Evolutionary conservation across 306 rosid genomes (phyloP), one percentile per base, ranked within the genome.

Genomic region (Vicia villosa): DNA sequence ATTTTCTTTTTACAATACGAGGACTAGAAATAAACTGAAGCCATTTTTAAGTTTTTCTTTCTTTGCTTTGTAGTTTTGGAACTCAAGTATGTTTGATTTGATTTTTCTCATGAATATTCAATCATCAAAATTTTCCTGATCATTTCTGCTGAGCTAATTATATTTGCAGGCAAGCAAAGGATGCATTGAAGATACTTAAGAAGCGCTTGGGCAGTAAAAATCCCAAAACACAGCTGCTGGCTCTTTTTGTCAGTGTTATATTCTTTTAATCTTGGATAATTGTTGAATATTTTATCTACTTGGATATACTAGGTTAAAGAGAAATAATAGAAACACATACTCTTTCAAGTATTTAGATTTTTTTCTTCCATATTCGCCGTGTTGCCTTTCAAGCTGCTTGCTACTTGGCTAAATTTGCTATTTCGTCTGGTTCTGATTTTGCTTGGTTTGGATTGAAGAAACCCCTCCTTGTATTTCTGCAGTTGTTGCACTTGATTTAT

Each of bases 141-240:
- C 42, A 58, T 40, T 62, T 58, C 30, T 52, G 38, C 71, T 70
- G 68, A 46, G 37, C 73, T 70, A 42, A 63, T 70, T 62, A 57
- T 64, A 71, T 77, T 75, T 87, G 76, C 85, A 94, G 99, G 92
- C 96, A 94, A 83, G 92, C 97, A 34, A 94, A 91, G 82, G 99
- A 91, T 70, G 97, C 97, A 51, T 77, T 94, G 75, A 94, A 94
- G 92, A 86, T 69, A 72, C 91, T 94, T 50, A 94, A 94, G 84
- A 94, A 94, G 83, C 95, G 96, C 15, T 70, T 91, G 58, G 79
- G 79, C 80, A 86, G 73, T 72, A 94, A 88, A 89, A 94, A 75
- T 80, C 88, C 95, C 8, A 86, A 91, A 73, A 89, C 80, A 58
- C 97, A 94, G 80, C 91, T 91, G 69, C 83, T 94, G 80, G 88